Evolutionary conservation across 176 grass and related monocot genomes (phyloP).

Genomic region (Lolium rigidum): DNA sequence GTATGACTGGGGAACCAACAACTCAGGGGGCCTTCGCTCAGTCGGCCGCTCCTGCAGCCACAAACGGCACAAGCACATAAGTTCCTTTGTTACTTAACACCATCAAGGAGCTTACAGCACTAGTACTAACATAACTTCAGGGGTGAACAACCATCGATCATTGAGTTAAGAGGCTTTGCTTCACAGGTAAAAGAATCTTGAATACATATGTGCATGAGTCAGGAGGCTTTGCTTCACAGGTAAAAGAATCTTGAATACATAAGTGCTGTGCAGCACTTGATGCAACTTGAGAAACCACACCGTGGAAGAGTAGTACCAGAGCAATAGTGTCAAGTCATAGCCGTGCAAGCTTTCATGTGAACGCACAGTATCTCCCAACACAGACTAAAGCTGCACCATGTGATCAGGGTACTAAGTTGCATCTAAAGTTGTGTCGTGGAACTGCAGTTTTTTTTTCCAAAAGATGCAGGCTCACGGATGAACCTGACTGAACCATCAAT

Average conservation of each 20-base stretch:
- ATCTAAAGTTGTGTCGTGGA: slow-evolving; percentile 39
- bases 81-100: background rate
- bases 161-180: too few species aligned
- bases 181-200: too few species aligned
- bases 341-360: slow-evolving; percentile 32
- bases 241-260: background rate
- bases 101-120: background rate
- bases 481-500: slow-evolving; percentile 32
- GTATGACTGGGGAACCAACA: slow-evolving; percentile 35
- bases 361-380: slow-evolving; percentile 19
- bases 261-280: background rate
- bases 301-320: background rate
- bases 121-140: too few species aligned
- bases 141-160: too few species aligned
- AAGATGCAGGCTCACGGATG: slow-evolving; percentile 38
- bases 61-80: background rate
- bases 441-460: background rate
- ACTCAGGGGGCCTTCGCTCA: slow-evolving; percentile 55
- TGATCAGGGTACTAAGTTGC: slow-evolving; percentile 42
- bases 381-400: slow-evolving; percentile 37
- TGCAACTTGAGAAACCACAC: too few species aligned
- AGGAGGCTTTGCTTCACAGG: too few species aligned
- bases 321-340: background rate
- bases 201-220: too few species aligned
- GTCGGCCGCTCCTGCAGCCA: slow-evolving; percentile 65